Base-by-base conservation (phyloP, 2,329 filamentous ascomycete species). In the Thielaviopsis musarum region DNA sequence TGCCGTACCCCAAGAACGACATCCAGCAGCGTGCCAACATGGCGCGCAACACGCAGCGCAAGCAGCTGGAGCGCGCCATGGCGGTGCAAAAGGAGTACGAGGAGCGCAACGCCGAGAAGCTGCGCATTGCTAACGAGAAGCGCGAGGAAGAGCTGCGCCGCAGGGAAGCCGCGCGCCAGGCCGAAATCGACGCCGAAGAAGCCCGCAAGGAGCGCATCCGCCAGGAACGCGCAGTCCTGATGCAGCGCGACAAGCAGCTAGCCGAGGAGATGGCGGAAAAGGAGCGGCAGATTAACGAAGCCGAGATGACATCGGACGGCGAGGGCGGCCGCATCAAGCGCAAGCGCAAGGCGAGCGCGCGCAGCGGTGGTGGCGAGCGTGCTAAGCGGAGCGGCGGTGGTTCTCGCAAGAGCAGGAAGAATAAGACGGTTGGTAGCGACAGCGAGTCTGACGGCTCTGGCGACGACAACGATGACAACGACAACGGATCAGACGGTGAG, bases 21-120 rank as follows among this genome's bases (percentile, higher is more conserved):
- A 82, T 98, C 41, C 91, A 97, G 70, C 88, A 94, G 72, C 89
- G 94, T 68, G 91, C 93, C 52, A 95, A 88, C 76, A 98, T 98
- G 93, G 91, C 89, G 64, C 84, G 87, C 62, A 95, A 96, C 69
- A 98, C 94, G 0, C 88, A 95, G 73, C 85, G 88, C 64, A 90
- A 88, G 66, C 91, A 98, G 70, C 80, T 98, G 13, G 88, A 94
- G 67, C 84, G 90, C 66, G 86, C 88, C 4, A 81, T 91, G 54
- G 84, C 88, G 64, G 85, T 82, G 65, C 93, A 98, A 70, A 85
- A 82, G 63, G 88, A 94, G 63, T 97, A 95, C 70, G 93, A 98
- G 70, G 85, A 90, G 66, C 89, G 88, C 74, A 96, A 97, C 69
- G 88, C 90, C 41, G 83, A 87, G 66, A 94, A 93, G 70, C 80